Conservation (phyloP, 2,329 filamentous ascomycete genomes). For the Colletotrichum tanaceti region DNA sequence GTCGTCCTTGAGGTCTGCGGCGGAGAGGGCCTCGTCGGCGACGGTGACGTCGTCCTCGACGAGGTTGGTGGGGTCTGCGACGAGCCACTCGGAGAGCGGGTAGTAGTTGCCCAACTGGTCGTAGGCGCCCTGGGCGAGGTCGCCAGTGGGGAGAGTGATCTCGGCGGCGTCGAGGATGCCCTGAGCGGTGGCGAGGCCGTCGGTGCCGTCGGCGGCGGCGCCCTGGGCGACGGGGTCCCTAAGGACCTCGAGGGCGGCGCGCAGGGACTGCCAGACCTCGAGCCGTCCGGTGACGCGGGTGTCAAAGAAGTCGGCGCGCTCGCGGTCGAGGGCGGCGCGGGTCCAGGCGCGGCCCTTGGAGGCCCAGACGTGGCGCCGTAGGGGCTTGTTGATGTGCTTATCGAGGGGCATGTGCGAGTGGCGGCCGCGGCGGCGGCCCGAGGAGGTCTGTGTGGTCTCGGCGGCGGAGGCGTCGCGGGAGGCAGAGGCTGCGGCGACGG, state of each 20-base stretch:
- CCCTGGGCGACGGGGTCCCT: slow-evolving; percentile 64
- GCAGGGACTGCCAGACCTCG: slow-evolving; percentile 85
- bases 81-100: slow-evolving; percentile 73
- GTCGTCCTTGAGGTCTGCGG: slow-evolving; percentile 50
- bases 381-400: slow-evolving; percentile 77
- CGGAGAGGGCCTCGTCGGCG: slow-evolving; percentile 42
- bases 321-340: slow-evolving; percentile 72
- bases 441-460: slow-evolving; percentile 40
- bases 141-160: slow-evolving; percentile 78
- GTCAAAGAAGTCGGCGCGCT: slow-evolving; percentile 89
- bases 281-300: slow-evolving; percentile 81
- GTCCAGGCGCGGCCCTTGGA: slow-evolving; percentile 76
- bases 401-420: slow-evolving; percentile 59
- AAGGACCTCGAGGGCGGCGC: slow-evolving; percentile 74
- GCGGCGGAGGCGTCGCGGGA: slow-evolving; percentile 43
- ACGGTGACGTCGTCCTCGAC: slow-evolving; percentile 61
- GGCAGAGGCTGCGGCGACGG: slow-evolving; percentile 38
- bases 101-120: slow-evolving; percentile 79
- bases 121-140: slow-evolving; percentile 78
- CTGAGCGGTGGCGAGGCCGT: slow-evolving; percentile 76
- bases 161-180: slow-evolving; percentile 82
- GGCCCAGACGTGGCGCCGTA: slow-evolving; percentile 74
- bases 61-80: slow-evolving; percentile 72
- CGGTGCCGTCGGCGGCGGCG: slow-evolving; percentile 51
- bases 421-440: slow-evolving; percentile 46